phyloP scores from a whole-genome alignment of 805 yeast species.

The Cyberlindnera saturnus region DNA sequence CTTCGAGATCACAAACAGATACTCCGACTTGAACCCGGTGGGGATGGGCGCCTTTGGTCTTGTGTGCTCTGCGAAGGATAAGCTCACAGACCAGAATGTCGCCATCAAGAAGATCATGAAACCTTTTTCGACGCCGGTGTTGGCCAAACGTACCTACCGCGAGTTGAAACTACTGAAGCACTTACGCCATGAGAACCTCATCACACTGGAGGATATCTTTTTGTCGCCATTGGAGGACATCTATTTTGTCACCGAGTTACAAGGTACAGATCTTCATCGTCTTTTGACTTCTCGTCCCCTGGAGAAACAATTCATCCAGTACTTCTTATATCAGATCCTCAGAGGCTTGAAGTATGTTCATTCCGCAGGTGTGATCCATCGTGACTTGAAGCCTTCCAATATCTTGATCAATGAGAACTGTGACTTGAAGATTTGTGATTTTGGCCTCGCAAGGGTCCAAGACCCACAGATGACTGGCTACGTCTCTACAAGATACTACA shows the following conservation, averaged over 20 bases:
- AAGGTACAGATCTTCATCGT: conserved; percentile 94
- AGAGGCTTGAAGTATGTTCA: conserved; percentile 88
- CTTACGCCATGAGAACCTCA: conserved; percentile 88
- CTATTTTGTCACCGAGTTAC: conserved; percentile 91
- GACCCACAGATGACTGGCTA: conserved; percentile 99
- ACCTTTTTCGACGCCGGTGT: conserved; percentile 90
- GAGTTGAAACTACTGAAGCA: conserved; percentile 92
- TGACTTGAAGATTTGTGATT: conserved; percentile 86
- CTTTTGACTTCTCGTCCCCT: conserved; percentile 87
- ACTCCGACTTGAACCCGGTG: conserved; percentile 90
- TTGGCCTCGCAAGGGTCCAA: conserved; percentile 93
- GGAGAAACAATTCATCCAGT: conserved; percentile 94
- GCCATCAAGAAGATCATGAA: conserved; percentile 98
- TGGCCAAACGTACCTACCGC: conserved; percentile 94
- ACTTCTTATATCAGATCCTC: conserved; percentile 89
- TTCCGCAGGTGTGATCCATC: conserved; percentile 86
- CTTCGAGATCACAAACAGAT: conserved; percentile 85
- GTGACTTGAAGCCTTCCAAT: conserved; percentile 83
- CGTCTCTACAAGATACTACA: conserved; percentile 89
- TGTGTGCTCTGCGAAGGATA: conserved; percentile 94
- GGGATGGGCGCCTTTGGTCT: conserved; percentile 99
- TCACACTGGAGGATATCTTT: conserved; percentile 88
- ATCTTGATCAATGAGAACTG: conserved; percentile 85
- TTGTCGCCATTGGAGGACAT: conserved; percentile 93
- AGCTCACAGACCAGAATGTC: conserved; percentile 83